A percentile compares a stretch with the other conserved stretches of the same genome.
Evolutionary conservation across 2,329 filamentous ascomycete species (phyloP).

Genomic region (Colletotrichum cereale): DNA sequence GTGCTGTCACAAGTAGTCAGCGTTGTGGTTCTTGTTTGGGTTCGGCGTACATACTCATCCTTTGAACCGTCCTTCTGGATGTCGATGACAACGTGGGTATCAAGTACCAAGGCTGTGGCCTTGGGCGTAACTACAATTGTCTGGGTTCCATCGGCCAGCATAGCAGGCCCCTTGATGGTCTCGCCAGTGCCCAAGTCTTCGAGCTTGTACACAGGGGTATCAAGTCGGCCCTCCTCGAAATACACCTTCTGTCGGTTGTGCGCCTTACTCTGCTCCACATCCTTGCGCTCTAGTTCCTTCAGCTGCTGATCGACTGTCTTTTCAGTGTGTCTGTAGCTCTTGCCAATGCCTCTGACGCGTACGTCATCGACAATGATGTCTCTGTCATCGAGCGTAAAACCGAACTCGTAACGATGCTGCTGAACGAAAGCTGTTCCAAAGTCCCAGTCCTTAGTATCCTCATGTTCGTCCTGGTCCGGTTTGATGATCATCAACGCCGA

Average conservation of each 20-base stretch:
- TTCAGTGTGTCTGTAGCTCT: constrained; percentile 83
- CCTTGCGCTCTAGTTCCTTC: constrained; percentile 72
- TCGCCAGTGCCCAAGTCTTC: constrained; percentile 80
- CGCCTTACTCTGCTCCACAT: constrained; percentile 68
- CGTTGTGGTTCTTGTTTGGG: constrained; percentile 40
- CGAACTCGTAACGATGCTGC: constrained; percentile 93
- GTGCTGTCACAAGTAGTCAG: constrained; percentile 39
- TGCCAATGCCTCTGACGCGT: constrained; percentile 87
- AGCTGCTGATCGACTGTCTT: constrained; percentile 89
- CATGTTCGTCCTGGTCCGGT: constrained; percentile 69
- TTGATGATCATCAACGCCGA: constrained; percentile 91
- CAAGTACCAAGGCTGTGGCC: constrained; percentile 80
- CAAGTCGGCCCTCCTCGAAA: constrained; percentile 82
- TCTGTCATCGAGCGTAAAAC: constrained; percentile 85
- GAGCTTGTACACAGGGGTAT: constrained; percentile 87
- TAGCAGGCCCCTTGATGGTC: constrained; percentile 81
- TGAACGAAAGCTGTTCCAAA: constrained; percentile 87
- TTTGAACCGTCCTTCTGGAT: constrained; percentile 68
- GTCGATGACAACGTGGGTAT: constrained; percentile 92
- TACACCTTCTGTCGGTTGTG: constrained; percentile 78
- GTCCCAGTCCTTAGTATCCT: constrained; percentile 78
- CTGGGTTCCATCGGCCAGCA: constrained; percentile 89
- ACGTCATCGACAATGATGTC: constrained; percentile 94
- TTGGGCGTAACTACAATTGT: constrained; percentile 91
- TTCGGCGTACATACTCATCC: constrained; percentile 39